Evolutionary conservation across 2,329 filamentous ascomycete species (phyloP), one percentile per base, ranked within the genome.

Genomic region (Bisporella sp.): DNA sequence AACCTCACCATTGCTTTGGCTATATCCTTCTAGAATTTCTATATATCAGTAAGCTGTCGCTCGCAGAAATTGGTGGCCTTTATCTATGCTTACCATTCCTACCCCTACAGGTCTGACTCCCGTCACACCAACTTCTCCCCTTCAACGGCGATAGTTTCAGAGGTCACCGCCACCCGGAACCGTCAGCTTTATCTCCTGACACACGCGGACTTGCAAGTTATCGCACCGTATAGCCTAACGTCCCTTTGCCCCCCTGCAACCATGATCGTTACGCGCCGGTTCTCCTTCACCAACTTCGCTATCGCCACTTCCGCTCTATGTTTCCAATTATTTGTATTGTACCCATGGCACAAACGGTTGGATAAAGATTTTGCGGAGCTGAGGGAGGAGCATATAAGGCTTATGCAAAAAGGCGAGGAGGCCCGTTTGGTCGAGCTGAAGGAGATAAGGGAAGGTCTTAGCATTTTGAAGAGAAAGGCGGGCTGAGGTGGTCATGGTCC

Each of bases 271-370:
- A 67, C 74, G 1, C 73, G 74, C 53, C 65, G 69, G 21, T 71
- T 78, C 58, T 77, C 74, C 4, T 59, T 78, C 32, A 75, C 73
- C 45, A 79, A 79, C 61, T 79, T 79, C 59, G 60, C 71, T 45
- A 72, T 79, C 46, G 76, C 73, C 5, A 67, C 69, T 5, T 75
- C 74, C 0, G 76, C 76, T 0, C 68, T 79, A 6, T 65, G 64
- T 28, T 79, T 79, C 59, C 76, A 79, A 59, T 72, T 77, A 41
- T 76, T 75, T 49, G 75, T 79, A 11, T 67, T 79, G 5, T 78
- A 79, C 54, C 76, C 76, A 1, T 79, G 76, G 76, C 76, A 79
- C 57, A 67, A 78, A 46, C 65, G 71, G 51, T 62, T 79, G 1
- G 75, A 78, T 33, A 68, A 71, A 9, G 71, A 75, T 39, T 78